These are phyloP conservation scores for Kurtzmaniella quercitrusa DNA, from an alignment of 1,139 yeast genomes.

Conservation along the genomic window DNA sequence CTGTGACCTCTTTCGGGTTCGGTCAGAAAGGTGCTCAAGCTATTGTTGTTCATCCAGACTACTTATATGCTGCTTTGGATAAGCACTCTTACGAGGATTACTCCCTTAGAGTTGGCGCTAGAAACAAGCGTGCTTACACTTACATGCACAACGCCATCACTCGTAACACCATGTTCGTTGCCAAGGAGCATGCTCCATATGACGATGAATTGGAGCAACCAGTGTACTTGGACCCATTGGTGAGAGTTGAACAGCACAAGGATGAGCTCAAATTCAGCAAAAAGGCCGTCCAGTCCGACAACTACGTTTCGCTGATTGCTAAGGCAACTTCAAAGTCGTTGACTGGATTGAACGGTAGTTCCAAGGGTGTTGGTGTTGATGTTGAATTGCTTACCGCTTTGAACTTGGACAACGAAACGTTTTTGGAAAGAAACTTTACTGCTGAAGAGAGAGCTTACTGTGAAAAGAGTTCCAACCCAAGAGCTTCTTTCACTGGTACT, in stretches of 20 bases:
- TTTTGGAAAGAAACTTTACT: slow-evolving; percentile 90
- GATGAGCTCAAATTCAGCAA: slow-evolving; percentile 47
- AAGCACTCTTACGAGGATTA: slow-evolving; percentile 66
- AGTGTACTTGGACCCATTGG: slow-evolving; percentile 95
- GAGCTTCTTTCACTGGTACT: slow-evolving; percentile 92
- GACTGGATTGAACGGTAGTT: slow-evolving; percentile 42
- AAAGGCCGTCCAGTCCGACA: slow-evolving; percentile 33
- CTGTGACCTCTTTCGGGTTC: slow-evolving; percentile 95
- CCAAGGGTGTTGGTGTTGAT: slow-evolving; percentile 91
- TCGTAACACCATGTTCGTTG: slow-evolving; percentile 85
- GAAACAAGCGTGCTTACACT: slow-evolving; percentile 90
- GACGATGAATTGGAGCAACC: slow-evolving; percentile 77
- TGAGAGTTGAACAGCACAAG: slow-evolving; percentile 63
- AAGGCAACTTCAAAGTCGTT: slow-evolving; percentile 48
- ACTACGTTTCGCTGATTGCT: slow-evolving; percentile 34
- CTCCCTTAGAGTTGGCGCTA: slow-evolving; percentile 62
- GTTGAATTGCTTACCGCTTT: slow-evolving; percentile 83
- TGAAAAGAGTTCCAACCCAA: slow-evolving; percentile 63
- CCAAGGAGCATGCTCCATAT: slow-evolving; percentile 93
- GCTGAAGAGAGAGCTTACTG: slow-evolving; percentile 76
- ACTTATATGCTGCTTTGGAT: slow-evolving; percentile 80
- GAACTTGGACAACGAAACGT: slow-evolving; percentile 82
- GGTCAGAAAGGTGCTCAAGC: slow-evolving; percentile 99
- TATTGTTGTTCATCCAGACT: slow-evolving; percentile 86
- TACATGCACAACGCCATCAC: slow-evolving; percentile 95